Evolutionary conservation across 306 rosid genomes (phyloP).

Genomic region (Lathyrus oleraceus): DNA sequence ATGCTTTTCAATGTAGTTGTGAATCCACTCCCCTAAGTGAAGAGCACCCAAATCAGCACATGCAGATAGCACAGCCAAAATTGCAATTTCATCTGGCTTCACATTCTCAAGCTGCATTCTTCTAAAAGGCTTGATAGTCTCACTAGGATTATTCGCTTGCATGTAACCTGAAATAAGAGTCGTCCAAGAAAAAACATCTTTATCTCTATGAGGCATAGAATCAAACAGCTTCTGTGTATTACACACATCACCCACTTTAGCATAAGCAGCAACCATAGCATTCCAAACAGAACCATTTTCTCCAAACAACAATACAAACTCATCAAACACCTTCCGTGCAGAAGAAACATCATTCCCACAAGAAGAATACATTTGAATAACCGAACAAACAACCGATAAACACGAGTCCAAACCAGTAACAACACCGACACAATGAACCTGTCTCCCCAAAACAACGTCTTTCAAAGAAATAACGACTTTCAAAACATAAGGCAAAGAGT

Average conservation of each 20-base stretch:
- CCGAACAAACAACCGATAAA: slow-evolving; percentile 41
- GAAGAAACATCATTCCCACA: slow-evolving; percentile 38
- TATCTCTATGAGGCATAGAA: slow-evolving; percentile 49
- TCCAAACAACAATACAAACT: too few relatives aligned
- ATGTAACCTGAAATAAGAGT: slow-evolving; percentile 55
- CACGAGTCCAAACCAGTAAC: slow-evolving; percentile 43
- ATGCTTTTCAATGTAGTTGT: slow-evolving; percentile 50
- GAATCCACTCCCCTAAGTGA: slow-evolving; percentile 65
- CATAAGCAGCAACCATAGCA: too few relatives aligned
- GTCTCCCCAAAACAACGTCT: slow-evolving; percentile 37
- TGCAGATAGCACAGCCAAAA: too few relatives aligned
- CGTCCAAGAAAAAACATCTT: slow-evolving; percentile 67
- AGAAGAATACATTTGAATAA: slow-evolving; percentile 60
- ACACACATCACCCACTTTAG: too few relatives aligned
- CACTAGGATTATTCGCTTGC: slow-evolving; percentile 43
- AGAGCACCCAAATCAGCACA: slow-evolving; percentile 72
- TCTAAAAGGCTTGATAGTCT: slow-evolving; percentile 53
- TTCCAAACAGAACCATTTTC: too few relatives aligned
- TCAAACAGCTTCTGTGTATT: slow-evolving; percentile 64
- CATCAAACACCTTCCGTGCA: too few relatives aligned
- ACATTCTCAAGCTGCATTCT: slow-evolving; percentile 60
- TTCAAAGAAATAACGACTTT: slow-evolving; percentile 42
- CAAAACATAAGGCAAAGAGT: too few relatives aligned
- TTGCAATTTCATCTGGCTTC: slow-evolving; percentile 59
- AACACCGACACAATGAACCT: slow-evolving; percentile 55